These are phyloP conservation scores for Inga leiocalycina DNA, from an alignment of 306 rosid species.

Conservation along the genomic window DNA sequence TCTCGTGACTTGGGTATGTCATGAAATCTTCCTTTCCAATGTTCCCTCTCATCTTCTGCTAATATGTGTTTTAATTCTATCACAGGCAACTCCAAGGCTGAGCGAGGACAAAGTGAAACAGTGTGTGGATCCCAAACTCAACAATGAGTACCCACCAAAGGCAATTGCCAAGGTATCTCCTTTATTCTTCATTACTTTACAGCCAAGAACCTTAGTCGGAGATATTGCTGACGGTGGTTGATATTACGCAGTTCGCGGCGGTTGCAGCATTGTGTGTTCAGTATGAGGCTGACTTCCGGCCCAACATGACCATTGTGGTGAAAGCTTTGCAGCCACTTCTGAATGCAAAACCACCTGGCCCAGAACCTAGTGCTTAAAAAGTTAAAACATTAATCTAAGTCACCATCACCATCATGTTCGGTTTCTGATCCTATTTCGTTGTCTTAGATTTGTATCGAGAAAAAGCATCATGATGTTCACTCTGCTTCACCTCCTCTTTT, in stretches of 20 bases:
- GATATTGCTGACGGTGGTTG: conserved; percentile 23
- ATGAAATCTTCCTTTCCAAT: neutral
- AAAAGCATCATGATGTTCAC: neutral
- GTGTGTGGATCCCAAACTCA: conserved; percentile 96
- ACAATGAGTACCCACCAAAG: conserved; percentile 90
- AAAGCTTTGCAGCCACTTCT: conserved; percentile 97
- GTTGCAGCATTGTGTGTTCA: conserved; percentile 99
- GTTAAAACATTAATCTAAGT: neutral
- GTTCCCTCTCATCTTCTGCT: conserved; percentile 14
- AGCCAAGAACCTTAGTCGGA: neutral
- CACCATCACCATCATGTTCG: neutral
- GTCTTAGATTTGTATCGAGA: conserved; percentile 25
- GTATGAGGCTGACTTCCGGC: conserved; percentile 97
- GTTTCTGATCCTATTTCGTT: conserved; percentile 18
- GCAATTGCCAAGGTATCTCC: conserved; percentile 90
- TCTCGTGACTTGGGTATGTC: conserved; percentile 97
- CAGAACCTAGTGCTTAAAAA: conserved; percentile 45
- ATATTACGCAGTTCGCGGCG: conserved; percentile 79
- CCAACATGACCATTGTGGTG: conserved; percentile 97
- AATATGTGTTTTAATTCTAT: neutral
- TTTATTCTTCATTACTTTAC: neutral
- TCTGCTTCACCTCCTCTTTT: conserved; percentile 29
- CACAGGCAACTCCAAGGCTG: conserved; percentile 97
- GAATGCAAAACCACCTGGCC: conserved; percentile 81
- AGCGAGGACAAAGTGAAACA: conserved; percentile 99